Percentiles rank a stretch among this genome's conserved stretches.
Conservation (phyloP, 306 rosid species). For the Cicer pinnatifidum region DNA sequence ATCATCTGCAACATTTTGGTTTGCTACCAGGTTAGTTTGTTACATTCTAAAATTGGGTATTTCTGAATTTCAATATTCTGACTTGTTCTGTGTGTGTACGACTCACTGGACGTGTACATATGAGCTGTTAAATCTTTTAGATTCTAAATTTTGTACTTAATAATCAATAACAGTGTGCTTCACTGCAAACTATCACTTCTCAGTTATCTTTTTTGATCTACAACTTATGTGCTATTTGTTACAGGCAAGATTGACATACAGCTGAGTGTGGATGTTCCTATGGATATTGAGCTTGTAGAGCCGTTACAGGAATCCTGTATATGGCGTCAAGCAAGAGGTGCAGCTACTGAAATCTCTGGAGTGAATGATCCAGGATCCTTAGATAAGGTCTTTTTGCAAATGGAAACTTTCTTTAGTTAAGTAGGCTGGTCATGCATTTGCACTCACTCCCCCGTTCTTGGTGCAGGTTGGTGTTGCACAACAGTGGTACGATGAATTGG, state of each 20-base stretch:
- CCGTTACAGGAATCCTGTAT: conserved; percentile 73
- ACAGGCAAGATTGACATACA: conserved; percentile 72
- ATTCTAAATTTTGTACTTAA: conserved; percentile 5
- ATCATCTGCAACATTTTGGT: conserved; percentile 72
- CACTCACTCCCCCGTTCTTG: conserved; percentile 44
- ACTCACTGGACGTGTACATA: conserved; percentile 11
- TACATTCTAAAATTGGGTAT: conserved; percentile 38
- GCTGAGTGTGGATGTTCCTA: conserved; percentile 63
- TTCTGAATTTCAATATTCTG: conserved; percentile 42
- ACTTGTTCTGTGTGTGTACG: conserved; percentile 1
- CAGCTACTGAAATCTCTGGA: conserved; percentile 65
- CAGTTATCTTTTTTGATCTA: conserved; percentile 18
- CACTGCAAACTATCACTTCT: conserved; percentile 7
- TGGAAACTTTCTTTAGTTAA: conserved; percentile 25
- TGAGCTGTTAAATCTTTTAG: conserved; percentile 13
- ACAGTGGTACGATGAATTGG: conserved; percentile 85
- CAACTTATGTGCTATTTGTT: conserved; percentile 33
- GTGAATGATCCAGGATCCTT: conserved; percentile 58
- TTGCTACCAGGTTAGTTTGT: conserved; percentile 75
- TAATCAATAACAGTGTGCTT: neutral
- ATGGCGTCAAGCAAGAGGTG: conserved; percentile 89
- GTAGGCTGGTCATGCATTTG: conserved; percentile 35
- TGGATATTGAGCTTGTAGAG: conserved; percentile 74
- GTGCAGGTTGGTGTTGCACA: conserved; percentile 81
- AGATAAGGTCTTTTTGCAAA: conserved; percentile 59